Evolutionary conservation across 2,329 filamentous ascomycete species (phyloP).

Genomic region (Incumbomyces delicatus): DNA sequence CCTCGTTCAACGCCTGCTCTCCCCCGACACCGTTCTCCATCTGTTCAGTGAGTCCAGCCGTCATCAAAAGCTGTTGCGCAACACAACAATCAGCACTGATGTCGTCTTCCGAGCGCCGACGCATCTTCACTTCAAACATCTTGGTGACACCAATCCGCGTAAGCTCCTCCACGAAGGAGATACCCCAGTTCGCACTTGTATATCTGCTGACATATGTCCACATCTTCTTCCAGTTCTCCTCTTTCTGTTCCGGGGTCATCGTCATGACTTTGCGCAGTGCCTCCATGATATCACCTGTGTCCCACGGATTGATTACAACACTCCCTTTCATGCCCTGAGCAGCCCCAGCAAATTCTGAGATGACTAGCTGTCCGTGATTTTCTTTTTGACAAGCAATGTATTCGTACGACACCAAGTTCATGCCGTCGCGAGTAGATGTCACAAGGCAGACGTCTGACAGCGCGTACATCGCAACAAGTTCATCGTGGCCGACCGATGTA

Average conservation of each 20-base stretch:
- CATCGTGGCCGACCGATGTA: constrained; percentile 89
- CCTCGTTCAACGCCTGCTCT: no score
- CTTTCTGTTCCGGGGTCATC: constrained; percentile 81
- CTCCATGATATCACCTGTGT: constrained; percentile 87
- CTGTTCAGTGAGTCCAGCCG: no score
- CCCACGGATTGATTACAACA: constrained; percentile 96
- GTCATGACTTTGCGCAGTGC: constrained; percentile 94
- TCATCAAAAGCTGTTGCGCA: no score
- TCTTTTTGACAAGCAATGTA: constrained; percentile 92
- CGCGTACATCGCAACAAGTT: constrained; percentile 86
- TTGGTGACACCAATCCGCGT: constrained; percentile 36
- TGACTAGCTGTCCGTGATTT: constrained; percentile 83
- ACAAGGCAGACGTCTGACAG: constrained; percentile 88
- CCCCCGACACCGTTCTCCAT: no score
- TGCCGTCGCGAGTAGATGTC: constrained; percentile 91
- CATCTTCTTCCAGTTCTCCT: constrained; percentile 79
- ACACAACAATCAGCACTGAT: constrained; percentile 55
- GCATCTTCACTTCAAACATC: constrained; percentile 47
- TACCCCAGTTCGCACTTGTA: constrained; percentile 91
- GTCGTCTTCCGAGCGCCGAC: constrained; percentile 84
- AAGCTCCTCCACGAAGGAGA: constrained; percentile 82
- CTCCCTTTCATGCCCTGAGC: constrained; percentile 90
- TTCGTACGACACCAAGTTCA: constrained; percentile 97
- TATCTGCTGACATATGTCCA: constrained; percentile 96
- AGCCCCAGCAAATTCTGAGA: constrained; percentile 93